These are phyloP conservation scores for Pleurotus citrinopileatus DNA, from an alignment of 768 basidiomycete species.

Conservation along the genomic window DNA sequence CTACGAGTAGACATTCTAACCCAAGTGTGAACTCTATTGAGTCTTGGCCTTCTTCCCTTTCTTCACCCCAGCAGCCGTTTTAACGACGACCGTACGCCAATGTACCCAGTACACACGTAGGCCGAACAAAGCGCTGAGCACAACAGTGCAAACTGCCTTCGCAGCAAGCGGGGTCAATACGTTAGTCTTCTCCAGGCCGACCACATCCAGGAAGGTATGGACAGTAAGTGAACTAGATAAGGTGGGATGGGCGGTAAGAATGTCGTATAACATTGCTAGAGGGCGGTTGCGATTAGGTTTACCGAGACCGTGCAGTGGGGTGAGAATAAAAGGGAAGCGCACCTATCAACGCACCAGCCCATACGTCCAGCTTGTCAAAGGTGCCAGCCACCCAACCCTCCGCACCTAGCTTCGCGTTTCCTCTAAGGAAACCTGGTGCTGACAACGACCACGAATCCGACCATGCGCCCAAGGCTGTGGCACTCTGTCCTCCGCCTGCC, in stretches of 20 bases:
- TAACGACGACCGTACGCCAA: background rate
- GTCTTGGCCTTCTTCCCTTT: conserved; percentile 7
- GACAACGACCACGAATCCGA: conserved; percentile 40
- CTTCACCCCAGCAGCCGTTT: background rate
- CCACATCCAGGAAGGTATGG: background rate
- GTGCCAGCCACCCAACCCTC: conserved; percentile 23
- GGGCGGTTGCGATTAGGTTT: background rate
- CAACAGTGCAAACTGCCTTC: conserved; percentile 7
- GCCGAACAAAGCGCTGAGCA: conserved; percentile 12
- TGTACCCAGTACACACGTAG: conserved; percentile 8
- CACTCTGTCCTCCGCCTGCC: conserved; percentile 42
- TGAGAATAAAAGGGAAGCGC: background rate
- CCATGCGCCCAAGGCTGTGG: conserved; percentile 43
- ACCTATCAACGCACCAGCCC: conserved; percentile 48
- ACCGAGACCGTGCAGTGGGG: too few species aligned
- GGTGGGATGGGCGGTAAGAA: background rate
- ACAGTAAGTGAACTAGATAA: background rate
- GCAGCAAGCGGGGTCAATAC: conserved; percentile 6
- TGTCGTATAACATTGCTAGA: conserved; percentile 3
- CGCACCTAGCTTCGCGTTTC: background rate
- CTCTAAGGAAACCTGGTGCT: conserved; percentile 40
- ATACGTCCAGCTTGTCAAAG: conserved; percentile 44
- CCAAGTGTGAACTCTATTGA: background rate
- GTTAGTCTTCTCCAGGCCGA: background rate
- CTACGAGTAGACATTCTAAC: too few species aligned